Percentiles rank a stretch among this genome's conserved stretches.
Evolutionary conservation across 768 basidiomycete species (phyloP).

Genomic region (Psilocybe cyanescens): DNA sequence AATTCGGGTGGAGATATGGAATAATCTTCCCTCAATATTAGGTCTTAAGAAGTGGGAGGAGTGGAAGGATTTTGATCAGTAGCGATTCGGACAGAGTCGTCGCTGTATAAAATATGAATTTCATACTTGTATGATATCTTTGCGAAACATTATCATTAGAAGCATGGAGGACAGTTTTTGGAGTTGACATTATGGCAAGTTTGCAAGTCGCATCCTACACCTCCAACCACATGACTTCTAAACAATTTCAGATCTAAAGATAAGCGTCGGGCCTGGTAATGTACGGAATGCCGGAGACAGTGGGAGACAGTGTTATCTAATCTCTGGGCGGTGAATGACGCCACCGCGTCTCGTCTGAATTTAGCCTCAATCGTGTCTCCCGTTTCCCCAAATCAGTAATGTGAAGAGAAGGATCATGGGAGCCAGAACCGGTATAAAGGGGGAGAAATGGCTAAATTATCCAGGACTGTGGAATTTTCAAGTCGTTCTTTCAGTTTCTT

Average conservation of each 20-base stretch:
- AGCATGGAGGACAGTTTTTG: too few species aligned
- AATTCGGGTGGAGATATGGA: conserved; percentile 9
- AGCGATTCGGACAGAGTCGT: neutral
- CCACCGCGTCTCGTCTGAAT: neutral
- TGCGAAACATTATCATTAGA: too few species aligned
- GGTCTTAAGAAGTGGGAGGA: conserved; percentile 14
- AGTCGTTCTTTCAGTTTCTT: neutral
- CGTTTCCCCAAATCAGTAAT: neutral
- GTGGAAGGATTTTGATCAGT: conserved; percentile 2
- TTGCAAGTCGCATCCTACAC: too few species aligned
- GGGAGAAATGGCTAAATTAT: neutral
- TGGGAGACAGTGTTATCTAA: neutral
- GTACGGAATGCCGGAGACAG: too few species aligned
- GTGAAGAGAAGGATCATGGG: neutral
- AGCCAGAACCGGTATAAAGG: neutral
- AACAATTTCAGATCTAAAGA: too few species aligned
- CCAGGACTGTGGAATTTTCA: neutral
- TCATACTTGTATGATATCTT: too few species aligned
- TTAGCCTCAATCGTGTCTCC: neutral
- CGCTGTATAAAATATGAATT: too few species aligned
- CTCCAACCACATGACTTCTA: too few species aligned
- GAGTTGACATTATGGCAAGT: too few species aligned
- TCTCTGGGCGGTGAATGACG: neutral
- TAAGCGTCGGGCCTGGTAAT: too few species aligned
- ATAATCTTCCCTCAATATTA: conserved; percentile 12